phyloP scores from a whole-genome alignment of 75 land plant genomes.

The Ceratopteris richardii region DNA sequence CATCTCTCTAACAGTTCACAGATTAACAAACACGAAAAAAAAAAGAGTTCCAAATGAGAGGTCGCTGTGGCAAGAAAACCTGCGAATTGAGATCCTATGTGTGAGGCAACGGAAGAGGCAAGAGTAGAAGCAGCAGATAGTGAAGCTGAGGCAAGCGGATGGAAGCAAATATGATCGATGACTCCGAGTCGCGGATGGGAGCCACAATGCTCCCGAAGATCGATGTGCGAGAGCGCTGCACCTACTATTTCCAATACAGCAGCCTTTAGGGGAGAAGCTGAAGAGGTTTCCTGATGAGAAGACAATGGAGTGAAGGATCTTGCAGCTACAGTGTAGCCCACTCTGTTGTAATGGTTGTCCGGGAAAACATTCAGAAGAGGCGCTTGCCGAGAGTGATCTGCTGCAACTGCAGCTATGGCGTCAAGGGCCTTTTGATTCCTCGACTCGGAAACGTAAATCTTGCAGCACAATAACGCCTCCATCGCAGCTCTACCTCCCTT shows the following conservation, averaged over 20 bases:
- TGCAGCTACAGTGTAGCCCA: conserved; percentile 64
- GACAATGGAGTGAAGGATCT: conserved; percentile 2
- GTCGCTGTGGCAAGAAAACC: too few relatives aligned
- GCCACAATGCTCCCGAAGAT: conserved; percentile 59
- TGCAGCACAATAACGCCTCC: conserved; percentile 55
- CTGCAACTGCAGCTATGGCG: conserved; percentile 41
- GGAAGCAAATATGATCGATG: conserved; percentile 73
- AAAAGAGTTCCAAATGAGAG: too few relatives aligned
- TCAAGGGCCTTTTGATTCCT: conserved; percentile 42
- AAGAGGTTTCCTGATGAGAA: conserved; percentile 1
- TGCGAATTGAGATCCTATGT: conserved; percentile 40
- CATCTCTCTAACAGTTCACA: too few relatives aligned
- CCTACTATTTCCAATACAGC: conserved; percentile 38
- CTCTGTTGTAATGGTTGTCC: conserved; percentile 66
- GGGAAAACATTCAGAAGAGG: conserved; percentile 58
- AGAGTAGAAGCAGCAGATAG: conserved; percentile 50
- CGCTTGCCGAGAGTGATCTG: conserved; percentile 23
- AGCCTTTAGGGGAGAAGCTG: conserved; percentile 31
- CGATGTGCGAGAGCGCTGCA: conserved; percentile 41
- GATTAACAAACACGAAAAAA: too few relatives aligned
- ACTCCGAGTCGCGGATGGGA: conserved; percentile 85
- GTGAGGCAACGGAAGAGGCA: conserved; percentile 46
- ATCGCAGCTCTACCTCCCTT: conserved; percentile 7
- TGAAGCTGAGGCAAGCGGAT: conserved; percentile 53
- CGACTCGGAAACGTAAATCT: conserved; percentile 66